Evolutionary conservation across 192 early-diverging fungal genomes (phyloP).

Genomic region (Rhizoclosmatium sp.): DNA sequence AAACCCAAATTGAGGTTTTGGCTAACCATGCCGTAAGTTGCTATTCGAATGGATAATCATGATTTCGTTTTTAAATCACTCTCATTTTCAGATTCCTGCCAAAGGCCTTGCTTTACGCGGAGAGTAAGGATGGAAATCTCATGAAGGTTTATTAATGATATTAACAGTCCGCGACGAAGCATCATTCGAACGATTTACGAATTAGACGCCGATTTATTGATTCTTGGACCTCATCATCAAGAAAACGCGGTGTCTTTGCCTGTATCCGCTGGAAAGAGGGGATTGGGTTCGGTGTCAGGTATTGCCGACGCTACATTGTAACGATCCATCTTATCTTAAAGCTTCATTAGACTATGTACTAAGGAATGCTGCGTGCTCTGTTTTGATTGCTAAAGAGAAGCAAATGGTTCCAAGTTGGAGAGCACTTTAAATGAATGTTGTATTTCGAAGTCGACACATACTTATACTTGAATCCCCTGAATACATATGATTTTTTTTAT

Average conservation of each 20-base stretch:
- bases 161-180: background rate
- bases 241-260: no score
- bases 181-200: conserved; percentile 1
- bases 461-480: no score
- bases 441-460: no score
- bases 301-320: background rate
- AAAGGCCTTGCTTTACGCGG: conserved; percentile 19
- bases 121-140: conserved; percentile 2
- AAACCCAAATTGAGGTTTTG: background rate
- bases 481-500: no score
- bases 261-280: no score
- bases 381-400: background rate
- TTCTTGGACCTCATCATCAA: conserved; percentile 11
- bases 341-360: background rate
- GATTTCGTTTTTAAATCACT: background rate
- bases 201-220: conserved; percentile 1
- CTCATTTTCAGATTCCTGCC: conserved; percentile 8
- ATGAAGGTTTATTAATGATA: background rate
- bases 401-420: background rate
- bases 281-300: no score
- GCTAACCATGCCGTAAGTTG: background rate
- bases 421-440: no score
- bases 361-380: background rate
- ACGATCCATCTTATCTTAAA: background rate
- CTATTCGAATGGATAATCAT: background rate